Conservation (phyloP, 768 basidiomycete species). For the Serendipita sp. region DNA sequence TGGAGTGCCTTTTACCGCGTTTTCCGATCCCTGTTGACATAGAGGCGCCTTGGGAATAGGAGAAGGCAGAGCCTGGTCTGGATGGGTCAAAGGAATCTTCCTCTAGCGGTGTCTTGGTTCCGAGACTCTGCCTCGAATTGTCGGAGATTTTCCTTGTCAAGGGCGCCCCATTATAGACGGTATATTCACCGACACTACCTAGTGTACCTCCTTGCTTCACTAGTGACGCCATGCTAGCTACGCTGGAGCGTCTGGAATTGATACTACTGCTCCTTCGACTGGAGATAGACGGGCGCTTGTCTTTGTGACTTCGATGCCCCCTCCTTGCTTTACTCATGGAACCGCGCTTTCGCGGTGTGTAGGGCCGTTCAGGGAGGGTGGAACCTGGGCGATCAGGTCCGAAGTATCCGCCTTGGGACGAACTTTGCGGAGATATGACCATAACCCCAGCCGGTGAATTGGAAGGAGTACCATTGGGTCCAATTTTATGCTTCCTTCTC, state of each 20-base stretch:
- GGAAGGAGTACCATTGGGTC: background rate
- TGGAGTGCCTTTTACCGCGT: conserved; percentile 1
- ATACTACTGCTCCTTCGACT: conserved; percentile 84
- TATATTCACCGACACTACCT: background rate
- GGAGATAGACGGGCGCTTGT: conserved; percentile 54
- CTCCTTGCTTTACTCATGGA: conserved; percentile 13
- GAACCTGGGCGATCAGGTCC: conserved; percentile 12
- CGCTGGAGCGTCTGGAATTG: conserved; percentile 61
- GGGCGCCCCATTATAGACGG: background rate
- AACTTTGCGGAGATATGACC: background rate
- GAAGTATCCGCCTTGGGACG: background rate
- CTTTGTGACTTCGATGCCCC: conserved; percentile 23
- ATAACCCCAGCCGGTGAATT: background rate
- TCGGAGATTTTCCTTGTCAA: background rate
- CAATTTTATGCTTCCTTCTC: conserved; percentile 66
- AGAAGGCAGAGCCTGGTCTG: background rate
- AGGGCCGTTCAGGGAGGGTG: conserved; percentile 14
- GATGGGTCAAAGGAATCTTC: background rate
- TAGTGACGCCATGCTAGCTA: conserved; percentile 24
- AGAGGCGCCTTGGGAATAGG: background rate
- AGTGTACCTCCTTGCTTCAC: background rate
- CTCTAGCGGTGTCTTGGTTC: conserved; percentile 2
- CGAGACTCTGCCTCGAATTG: background rate
- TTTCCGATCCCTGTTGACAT: background rate
- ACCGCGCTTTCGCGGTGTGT: conserved; percentile 10